Conservation (phyloP, 768 basidiomycete species). For the Leccinum subtestaceum region DNA sequence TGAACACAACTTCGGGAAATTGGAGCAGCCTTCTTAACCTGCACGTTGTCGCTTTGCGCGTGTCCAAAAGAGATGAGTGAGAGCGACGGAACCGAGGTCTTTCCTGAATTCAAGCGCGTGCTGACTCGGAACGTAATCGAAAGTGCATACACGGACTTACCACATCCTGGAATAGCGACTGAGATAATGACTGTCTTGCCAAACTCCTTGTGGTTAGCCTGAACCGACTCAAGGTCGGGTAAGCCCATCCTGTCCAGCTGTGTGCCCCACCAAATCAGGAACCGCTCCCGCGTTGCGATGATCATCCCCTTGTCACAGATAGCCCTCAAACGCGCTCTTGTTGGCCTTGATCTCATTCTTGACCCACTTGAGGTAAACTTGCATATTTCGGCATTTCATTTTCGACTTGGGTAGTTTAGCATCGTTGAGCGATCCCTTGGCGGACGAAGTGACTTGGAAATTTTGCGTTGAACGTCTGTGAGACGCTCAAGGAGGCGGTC, state of each 20-base stretch:
- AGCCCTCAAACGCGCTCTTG: conserved; percentile 56
- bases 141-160: no score
- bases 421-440: conserved; percentile 31
- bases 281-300: conserved; percentile 76
- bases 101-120: no score
- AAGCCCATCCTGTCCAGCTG: conserved; percentile 42
- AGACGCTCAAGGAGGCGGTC: no score
- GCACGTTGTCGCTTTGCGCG: no score
- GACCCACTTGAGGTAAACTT: conserved; percentile 80
- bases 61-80: no score
- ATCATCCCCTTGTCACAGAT: conserved; percentile 70
- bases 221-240: conserved; percentile 18
- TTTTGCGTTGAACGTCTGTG: conserved; percentile 54
- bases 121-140: no score
- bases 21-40: no score
- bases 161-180: no score
- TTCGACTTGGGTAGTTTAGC: conserved; percentile 57
- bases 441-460: conserved; percentile 55
- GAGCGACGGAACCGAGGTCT: no score
- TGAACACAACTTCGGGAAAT: no score
- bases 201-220: no score
- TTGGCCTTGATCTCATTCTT: conserved; percentile 70
- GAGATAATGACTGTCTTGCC: no score
- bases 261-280: conserved; percentile 63
- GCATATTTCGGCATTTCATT: conserved; percentile 75